phyloP scores from a whole-genome alignment of 148 eudicot species.

The Diospyros lotus region DNA sequence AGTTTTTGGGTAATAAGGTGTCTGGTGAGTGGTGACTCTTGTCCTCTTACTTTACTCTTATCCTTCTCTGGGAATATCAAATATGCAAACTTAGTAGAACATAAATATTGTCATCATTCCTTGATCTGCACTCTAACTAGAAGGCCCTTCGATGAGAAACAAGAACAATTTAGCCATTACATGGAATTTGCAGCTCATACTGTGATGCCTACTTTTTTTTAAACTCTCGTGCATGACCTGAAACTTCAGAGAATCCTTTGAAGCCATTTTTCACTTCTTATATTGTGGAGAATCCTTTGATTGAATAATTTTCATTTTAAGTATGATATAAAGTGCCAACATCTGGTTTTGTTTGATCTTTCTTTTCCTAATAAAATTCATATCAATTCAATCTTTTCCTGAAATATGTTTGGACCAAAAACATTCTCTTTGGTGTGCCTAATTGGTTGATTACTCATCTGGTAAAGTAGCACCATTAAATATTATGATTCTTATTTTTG shows the following conservation, averaged over 20 bases:
- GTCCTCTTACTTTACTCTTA: neutral
- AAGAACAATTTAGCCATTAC: neutral
- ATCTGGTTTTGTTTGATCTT: neutral
- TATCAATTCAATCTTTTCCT: neutral
- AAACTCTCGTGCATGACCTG: too few relatives aligned
- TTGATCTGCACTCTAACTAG: neutral
- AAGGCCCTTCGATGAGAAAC: neutral
- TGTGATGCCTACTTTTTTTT: too few relatives aligned
- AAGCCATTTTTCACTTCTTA: neutral
- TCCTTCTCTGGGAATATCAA: neutral
- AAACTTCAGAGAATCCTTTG: neutral
- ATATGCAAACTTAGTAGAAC: neutral
- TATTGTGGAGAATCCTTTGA: neutral
- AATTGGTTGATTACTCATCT: neutral
- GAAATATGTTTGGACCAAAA: neutral
- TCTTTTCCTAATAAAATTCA: neutral
- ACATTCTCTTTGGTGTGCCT: too few relatives aligned
- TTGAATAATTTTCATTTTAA: neutral
- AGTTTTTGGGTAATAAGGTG: neutral
- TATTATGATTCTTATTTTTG: neutral
- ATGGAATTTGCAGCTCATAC: too few relatives aligned
- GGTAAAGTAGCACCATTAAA: neutral
- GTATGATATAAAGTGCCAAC: neutral
- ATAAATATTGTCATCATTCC: neutral
- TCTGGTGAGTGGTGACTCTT: neutral